A percentile compares a stretch with the other conserved stretches of the same genome.
These are phyloP conservation scores for Balamuthia mandrillaris DNA, from an alignment of 208 protist genomes.

Conservation along the genomic window DNA sequence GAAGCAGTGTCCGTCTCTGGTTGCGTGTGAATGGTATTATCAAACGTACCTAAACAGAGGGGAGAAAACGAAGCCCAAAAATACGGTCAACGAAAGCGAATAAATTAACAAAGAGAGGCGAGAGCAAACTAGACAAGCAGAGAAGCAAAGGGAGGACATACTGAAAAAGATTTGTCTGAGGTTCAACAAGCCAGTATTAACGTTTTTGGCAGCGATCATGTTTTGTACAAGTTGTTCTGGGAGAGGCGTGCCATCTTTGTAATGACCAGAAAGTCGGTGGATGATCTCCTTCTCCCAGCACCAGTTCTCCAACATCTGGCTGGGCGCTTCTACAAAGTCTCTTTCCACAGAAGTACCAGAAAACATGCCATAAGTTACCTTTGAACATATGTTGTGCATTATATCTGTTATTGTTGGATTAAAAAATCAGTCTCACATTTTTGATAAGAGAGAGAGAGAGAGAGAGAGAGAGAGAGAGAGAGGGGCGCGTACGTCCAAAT, in stretches of 20 bases:
- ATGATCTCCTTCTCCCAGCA: conserved; percentile 55
- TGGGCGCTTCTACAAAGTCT: conserved; percentile 67
- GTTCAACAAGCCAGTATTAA: conserved; percentile 43
- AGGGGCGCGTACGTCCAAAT: not conserved
- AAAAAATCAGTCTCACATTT: not conserved
- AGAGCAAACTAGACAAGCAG: not conserved
- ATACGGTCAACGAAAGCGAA: not conserved
- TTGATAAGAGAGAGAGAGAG: not conserved
- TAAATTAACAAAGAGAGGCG: not conserved
- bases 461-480: not conserved
- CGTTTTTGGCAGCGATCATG: conserved; percentile 49
- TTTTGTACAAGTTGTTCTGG: conserved; percentile 42
- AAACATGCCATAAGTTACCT: conserved; percentile 43
- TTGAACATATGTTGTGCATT: conserved; percentile 58
- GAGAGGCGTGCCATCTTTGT: conserved; percentile 40
- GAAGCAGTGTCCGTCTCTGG: not conserved
- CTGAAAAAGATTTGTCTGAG: conserved; percentile 55
- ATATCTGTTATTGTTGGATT: not conserved
- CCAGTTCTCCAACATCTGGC: conserved; percentile 67
- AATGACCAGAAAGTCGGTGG: conserved; percentile 46
- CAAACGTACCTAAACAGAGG: no score
- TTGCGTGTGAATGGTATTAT: conserved; percentile 34
- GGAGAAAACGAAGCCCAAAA: no score
- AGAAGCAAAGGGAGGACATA: conserved; percentile 47
- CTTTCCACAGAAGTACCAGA: conserved; percentile 52